These are phyloP conservation scores for Penicillium taxi DNA, from an alignment of 495 filamentous ascomycete genomes.

Conservation along the genomic window DNA sequence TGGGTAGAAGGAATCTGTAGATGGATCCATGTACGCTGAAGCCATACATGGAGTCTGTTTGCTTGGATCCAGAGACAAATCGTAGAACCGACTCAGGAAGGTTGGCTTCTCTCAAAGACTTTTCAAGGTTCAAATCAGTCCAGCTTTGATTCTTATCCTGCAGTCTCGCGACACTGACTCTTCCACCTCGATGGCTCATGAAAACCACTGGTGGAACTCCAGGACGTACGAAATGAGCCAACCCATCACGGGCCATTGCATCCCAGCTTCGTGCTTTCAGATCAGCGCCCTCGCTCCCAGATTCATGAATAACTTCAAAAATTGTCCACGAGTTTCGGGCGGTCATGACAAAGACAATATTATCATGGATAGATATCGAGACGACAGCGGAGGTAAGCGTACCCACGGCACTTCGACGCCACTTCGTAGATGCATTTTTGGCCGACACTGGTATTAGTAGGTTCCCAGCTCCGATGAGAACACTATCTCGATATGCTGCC, in stretches of 20 bases:
- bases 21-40: slow-evolving; percentile 59
- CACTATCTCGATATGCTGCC: slow-evolving; percentile 31
- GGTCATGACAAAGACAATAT: slow-evolving; percentile 38
- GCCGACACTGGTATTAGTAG: slow-evolving; percentile 30
- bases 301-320: slow-evolving; percentile 18
- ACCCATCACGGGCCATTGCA: slow-evolving; percentile 27
- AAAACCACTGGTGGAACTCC: slow-evolving; percentile 13
- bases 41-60: slow-evolving; percentile 39
- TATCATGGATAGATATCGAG: slow-evolving; percentile 32
- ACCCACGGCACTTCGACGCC: slow-evolving; percentile 22
- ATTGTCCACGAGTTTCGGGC: slow-evolving; percentile 34
- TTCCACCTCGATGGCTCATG: slow-evolving; percentile 23
- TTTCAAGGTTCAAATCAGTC: background rate
- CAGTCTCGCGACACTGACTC: slow-evolving; percentile 22
- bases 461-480: slow-evolving; percentile 35
- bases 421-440: slow-evolving; percentile 24
- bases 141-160: slow-evolving; percentile 1
- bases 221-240: slow-evolving; percentile 30
- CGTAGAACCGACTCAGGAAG: slow-evolving; percentile 29
- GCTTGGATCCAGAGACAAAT: slow-evolving; percentile 13
- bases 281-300: slow-evolving; percentile 13
- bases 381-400: slow-evolving; percentile 35
- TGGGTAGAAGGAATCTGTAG: slow-evolving; percentile 51
- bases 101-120: slow-evolving; percentile 12
- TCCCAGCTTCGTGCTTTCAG: slow-evolving; percentile 28